Conservation (phyloP, 805 yeast genomes). For the Jamesozyma hellenica region DNA sequence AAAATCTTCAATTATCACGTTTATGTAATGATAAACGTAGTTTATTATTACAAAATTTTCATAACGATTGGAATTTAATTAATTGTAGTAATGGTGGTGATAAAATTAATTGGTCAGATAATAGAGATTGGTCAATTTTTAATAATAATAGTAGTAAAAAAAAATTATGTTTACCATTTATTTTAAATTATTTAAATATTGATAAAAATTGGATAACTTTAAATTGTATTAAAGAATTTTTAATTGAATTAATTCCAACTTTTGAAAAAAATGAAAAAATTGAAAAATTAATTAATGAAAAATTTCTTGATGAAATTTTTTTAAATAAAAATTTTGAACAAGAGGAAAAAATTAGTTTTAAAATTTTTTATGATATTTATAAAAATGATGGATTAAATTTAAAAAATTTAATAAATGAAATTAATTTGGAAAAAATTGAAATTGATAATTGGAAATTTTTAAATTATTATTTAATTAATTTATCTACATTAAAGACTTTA, state of each 20-base stretch:
- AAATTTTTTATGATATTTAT: constrained; percentile 16
- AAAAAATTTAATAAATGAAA: background rate
- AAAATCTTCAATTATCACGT: constrained; percentile 20
- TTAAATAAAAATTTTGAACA: background rate
- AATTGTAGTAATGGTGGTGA: constrained; percentile 27
- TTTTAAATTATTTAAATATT: constrained; percentile 10
- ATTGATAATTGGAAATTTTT: constrained; percentile 16
- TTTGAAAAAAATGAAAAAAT: background rate
- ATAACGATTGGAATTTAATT: constrained; percentile 26
- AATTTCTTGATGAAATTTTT: too few relatives aligned
- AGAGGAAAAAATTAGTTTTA: constrained; percentile 17
- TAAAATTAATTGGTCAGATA: constrained; percentile 9
- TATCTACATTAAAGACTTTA: constrained; percentile 23
- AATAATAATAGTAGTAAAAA: constrained; percentile 4
- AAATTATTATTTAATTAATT: constrained; percentile 15
- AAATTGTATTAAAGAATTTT: constrained; percentile 15
- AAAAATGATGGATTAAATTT: constrained; percentile 7
- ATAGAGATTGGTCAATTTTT: constrained; percentile 24
- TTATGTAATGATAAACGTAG: constrained; percentile 25
- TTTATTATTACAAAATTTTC: constrained; percentile 10
- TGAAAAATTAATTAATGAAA: background rate
- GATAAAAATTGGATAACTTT: constrained; percentile 9
- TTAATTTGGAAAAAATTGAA: background rate
- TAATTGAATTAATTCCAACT: constrained; percentile 13
- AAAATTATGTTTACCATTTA: constrained; percentile 7